These are phyloP conservation scores for Penicillium paradoxum DNA, from an alignment of 495 filamentous ascomycete species.

Conservation along the genomic window DNA sequence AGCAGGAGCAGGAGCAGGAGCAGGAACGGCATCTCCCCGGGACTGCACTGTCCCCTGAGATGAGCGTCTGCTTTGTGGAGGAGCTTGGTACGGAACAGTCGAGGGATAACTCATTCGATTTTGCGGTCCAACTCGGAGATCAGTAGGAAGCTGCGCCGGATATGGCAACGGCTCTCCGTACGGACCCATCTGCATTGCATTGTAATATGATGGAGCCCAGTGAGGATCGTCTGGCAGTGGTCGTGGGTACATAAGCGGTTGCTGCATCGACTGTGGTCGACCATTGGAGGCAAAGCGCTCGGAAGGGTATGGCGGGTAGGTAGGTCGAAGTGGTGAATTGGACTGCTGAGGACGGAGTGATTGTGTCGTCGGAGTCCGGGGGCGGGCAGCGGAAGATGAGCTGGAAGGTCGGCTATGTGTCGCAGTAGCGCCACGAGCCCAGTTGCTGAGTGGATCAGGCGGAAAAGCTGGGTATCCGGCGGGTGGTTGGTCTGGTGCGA, in stretches of 20 bases:
- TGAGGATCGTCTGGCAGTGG: constrained; percentile 44
- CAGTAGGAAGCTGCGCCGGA: constrained; percentile 27
- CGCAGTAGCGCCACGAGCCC: constrained; percentile 17
- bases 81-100: constrained; percentile 11
- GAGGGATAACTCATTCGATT: constrained; percentile 19
- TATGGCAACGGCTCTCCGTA: constrained; percentile 31
- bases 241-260: constrained; percentile 23
- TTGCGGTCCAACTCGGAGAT: constrained; percentile 27
- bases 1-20: neutral
- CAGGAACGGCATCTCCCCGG: constrained; percentile 9
- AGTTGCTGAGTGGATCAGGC: constrained; percentile 20
- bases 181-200: constrained; percentile 26
- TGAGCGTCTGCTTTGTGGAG: constrained; percentile 5
- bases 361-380: constrained; percentile 37
- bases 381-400: constrained; percentile 29
- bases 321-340: constrained; percentile 30
- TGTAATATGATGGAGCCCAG: constrained; percentile 42
- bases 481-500: constrained; percentile 21
- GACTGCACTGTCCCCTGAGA: constrained; percentile 9
- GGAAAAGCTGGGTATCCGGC: constrained; percentile 23
- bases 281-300: constrained; percentile 29
- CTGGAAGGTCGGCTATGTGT: constrained; percentile 24
- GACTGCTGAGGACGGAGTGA: constrained; percentile 35
- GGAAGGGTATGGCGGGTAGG: constrained; percentile 22
- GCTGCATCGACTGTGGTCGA: constrained; percentile 28